Conservation (phyloP, 1,284 basidiomycete genomes). For the Cryptococcus sp. region DNA sequence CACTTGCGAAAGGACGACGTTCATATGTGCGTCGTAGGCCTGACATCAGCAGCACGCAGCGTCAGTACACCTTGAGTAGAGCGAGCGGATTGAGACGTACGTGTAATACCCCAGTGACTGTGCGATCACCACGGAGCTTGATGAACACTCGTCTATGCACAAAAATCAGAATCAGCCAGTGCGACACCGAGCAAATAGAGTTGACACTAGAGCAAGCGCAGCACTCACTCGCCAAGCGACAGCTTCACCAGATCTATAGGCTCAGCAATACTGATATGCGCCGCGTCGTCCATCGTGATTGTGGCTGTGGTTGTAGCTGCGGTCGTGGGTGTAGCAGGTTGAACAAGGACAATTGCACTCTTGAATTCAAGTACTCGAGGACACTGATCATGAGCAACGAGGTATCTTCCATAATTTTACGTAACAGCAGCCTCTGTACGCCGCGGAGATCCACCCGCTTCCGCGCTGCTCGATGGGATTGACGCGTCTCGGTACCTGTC, state of each 20-base stretch:
- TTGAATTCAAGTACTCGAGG: too few relatives aligned
- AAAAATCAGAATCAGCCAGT: too few relatives aligned
- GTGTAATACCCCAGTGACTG: constrained; percentile 89
- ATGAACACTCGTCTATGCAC: constrained; percentile 50
- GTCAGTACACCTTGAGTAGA: neutral
- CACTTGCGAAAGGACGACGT: constrained; percentile 94
- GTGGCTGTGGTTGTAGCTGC: neutral
- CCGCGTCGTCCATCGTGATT: constrained; percentile 59
- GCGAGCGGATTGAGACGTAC: constrained; percentile 57
- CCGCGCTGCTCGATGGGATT: too few relatives aligned
- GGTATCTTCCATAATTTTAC: too few relatives aligned
- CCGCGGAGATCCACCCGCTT: too few relatives aligned
- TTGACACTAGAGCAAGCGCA: neutral
- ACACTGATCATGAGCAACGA: too few relatives aligned
- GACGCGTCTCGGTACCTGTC: too few relatives aligned
- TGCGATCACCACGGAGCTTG: constrained; percentile 93
- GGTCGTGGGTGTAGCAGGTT: neutral
- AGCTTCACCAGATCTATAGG: constrained; percentile 98
- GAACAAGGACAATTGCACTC: too few relatives aligned
- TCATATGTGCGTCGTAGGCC: constrained; percentile 99
- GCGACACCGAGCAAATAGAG: too few relatives aligned
- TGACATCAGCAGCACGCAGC: constrained; percentile 46
- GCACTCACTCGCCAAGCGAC: constrained; percentile 92
- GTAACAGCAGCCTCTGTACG: too few relatives aligned
- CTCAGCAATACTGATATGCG: constrained; percentile 74